Evolutionary conservation across 176 grass and related monocot species (phyloP), one percentile per base, ranked within the genome.

Genomic region (Dendrocalamus sinicus): DNA sequence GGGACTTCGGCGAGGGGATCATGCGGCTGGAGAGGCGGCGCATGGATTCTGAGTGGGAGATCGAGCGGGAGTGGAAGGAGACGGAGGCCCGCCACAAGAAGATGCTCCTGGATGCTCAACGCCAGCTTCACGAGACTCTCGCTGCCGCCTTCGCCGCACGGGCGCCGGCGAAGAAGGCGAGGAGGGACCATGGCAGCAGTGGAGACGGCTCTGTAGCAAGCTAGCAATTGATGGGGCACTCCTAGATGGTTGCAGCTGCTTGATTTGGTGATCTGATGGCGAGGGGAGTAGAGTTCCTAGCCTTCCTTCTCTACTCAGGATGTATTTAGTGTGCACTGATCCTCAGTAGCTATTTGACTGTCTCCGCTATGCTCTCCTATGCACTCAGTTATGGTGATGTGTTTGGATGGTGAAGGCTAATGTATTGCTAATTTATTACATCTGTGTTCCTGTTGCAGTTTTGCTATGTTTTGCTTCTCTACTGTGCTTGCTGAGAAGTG

Each of bases 61-160:
- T 99, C 4, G 93, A 96, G 90, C 84, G 67, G 8, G 92, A 89
- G 7, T 95, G 93, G 86, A 94, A 94, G 84, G 92, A 99, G 67
- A 91, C 70, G 79, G 93, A 99, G 55, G 84, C 85, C 58, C 91
- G 91, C 51, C 86, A 89, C 15, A 79, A 78, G 47, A 85, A 88
- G 65, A 94, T 96, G 92, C 75, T 96, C 13, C 77, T 92, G 58
- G 90, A 94, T 7, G 81, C 93, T 1, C 90, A 94, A 77, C 91
- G 86, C 19, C 82, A 87, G 83, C 76, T 99, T 9, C 70, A 86
- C 0, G 92, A 91, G 50, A 79, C 84, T 58, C 74, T 94, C 28
- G 75, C 87, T 0, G 76, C 63, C 10, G 77, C 89, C 39, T 85
- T 77, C 45, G 9, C 73, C 14, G 50, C 65, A 75, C 78, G 88